Conservation (phyloP, 2,329 filamentous ascomycete genomes). For the Xenosphaeropsis pyriputrescens region DNA sequence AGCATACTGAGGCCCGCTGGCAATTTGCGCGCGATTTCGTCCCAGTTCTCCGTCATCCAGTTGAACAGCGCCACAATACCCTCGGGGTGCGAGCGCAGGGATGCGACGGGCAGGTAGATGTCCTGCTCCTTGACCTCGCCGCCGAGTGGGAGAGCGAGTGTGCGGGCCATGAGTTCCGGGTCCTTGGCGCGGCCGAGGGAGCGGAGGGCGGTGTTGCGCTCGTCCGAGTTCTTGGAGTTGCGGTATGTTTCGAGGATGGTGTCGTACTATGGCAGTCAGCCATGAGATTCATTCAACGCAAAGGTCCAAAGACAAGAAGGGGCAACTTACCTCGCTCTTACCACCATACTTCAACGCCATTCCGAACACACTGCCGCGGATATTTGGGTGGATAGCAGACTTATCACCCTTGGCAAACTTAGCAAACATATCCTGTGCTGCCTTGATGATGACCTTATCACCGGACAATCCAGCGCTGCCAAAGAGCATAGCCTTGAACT, state of each 20-base stretch:
- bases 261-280: constrained; percentile 56
- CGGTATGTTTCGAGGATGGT: constrained; percentile 62
- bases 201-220: constrained; percentile 84
- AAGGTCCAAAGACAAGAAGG: too few species aligned
- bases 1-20: constrained; percentile 81
- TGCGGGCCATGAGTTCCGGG: constrained; percentile 67
- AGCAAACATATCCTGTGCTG: constrained; percentile 79
- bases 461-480: constrained; percentile 68
- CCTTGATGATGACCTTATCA: constrained; percentile 63
- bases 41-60: constrained; percentile 84
- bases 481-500: constrained; percentile 90
- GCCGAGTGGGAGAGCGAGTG: constrained; percentile 59
- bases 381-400: constrained; percentile 78
- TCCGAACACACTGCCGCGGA: constrained; percentile 73
- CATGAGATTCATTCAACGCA: too few species aligned
- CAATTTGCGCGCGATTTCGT: constrained; percentile 63
- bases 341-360: constrained; percentile 76
- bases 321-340: constrained; percentile 51
- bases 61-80: constrained; percentile 69
- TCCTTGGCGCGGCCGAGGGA: constrained; percentile 66
- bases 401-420: constrained; percentile 71
- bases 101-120: constrained; percentile 75
- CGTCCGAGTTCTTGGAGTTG: constrained; percentile 62
- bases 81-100: constrained; percentile 60
- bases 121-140: constrained; percentile 88